These are phyloP conservation scores for Stachybotrys elegans DNA, from an alignment of 2,329 filamentous ascomycete species.

Conservation along the genomic window DNA sequence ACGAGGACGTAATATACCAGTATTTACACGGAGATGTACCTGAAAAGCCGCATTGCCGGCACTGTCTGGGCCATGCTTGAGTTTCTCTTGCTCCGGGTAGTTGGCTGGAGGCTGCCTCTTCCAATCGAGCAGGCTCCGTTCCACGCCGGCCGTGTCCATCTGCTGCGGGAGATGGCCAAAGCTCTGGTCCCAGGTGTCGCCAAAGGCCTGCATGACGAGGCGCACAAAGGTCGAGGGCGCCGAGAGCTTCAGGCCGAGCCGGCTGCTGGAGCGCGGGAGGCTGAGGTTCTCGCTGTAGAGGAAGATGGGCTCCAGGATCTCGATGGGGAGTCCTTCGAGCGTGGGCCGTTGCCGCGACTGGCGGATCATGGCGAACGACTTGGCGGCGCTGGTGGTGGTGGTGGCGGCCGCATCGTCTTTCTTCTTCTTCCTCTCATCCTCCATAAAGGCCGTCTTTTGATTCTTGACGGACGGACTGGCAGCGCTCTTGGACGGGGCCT, in stretches of 20 bases:
- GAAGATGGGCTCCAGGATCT: conserved; percentile 50
- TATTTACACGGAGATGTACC: too few species aligned
- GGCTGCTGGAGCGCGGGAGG: conserved; percentile 37
- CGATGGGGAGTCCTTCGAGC: conserved; percentile 39
- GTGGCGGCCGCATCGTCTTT: too few species aligned
- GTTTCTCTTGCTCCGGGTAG: too few species aligned
- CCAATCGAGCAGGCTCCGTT: too few species aligned
- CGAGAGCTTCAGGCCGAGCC: conserved; percentile 43
- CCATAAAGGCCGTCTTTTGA: too few species aligned
- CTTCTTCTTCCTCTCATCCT: too few species aligned
- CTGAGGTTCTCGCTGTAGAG: conserved; percentile 43
- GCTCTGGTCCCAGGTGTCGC: conserved; percentile 31
- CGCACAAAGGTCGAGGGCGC: conserved; percentile 29
- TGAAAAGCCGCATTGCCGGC: too few species aligned
- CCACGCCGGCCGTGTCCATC: too few species aligned
- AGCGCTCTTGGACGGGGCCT: conserved; percentile 12
- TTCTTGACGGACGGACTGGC: conserved; percentile 7
- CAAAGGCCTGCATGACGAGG: conserved; percentile 30
- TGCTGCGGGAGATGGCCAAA: conserved; percentile 31
- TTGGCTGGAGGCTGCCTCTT: too few species aligned
- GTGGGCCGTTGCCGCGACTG: conserved; percentile 18
- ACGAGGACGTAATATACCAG: not conserved
- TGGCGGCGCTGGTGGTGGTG: conserved; percentile 7
- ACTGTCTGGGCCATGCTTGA: too few species aligned
- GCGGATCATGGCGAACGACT: conserved; percentile 23